Evolutionary conservation across 345 rosid genomes (phyloP), one percentile per base, ranked within the genome.

Genomic region (Melaleuca alternifolia): DNA sequence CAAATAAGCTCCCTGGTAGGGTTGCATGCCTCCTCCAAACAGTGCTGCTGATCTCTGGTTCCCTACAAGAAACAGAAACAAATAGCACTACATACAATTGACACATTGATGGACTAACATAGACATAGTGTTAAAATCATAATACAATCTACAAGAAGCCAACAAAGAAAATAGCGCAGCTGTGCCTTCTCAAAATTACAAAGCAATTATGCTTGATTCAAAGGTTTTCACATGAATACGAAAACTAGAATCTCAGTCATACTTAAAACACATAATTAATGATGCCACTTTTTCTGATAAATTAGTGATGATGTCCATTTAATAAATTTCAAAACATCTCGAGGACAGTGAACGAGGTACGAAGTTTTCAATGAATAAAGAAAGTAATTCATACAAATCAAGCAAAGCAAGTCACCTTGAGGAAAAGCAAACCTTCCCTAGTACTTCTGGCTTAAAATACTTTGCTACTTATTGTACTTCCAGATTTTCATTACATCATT

Each of bases 1-100:
- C 48, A 90, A 89, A 85, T 91, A 92, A 86, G 94, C 84, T 48
- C 98, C 95, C 23, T 99, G 93, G 23, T 93, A 85, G 54, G 94
- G 88, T 88, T 92, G 99, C 90, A 89, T 81, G 83, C 89, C 90
- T 77, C 95, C 93, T 85, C 91, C 84, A 77, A 93, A 92, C 54
- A 93, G 92, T 84, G 95, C 51, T 85, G 95, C 86, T 82, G 98
- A 94, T 89, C 99, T 93, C 83, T 91, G 51, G 57, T 95, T 96
- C 81, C 99, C 99, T 93, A 90, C 46, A 75, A 59, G 77, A 50
- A 88, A 30, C 54, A 33, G 28, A 87, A 81, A n/a, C 24, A 56
- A 18, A 71, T 71, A 71, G 48, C 48, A 71, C 79, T 37, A 33
- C 48, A 65, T 37, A 37, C 81, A 50, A 50, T 51, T 7, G 53